A percentile compares a stretch with the other conserved stretches of the same genome.
These are phyloP conservation scores for Furcasterigmium furcatum DNA, from an alignment of 2,329 filamentous ascomycete genomes.

Conservation along the genomic window DNA sequence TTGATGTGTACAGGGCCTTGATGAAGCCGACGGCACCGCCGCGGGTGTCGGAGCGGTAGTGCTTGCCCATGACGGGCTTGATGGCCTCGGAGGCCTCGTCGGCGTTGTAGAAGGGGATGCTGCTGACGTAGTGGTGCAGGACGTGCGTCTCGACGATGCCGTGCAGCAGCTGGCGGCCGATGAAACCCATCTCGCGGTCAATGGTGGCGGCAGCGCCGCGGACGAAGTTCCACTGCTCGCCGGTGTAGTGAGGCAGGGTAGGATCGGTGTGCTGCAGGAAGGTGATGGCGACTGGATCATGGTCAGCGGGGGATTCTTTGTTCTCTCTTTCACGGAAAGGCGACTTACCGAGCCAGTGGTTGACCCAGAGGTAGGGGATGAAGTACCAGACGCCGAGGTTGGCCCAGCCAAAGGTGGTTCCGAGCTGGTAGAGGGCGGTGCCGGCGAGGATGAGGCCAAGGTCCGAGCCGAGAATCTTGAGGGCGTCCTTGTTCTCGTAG, in stretches of 20 bases:
- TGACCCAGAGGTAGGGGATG: constrained; percentile 93
- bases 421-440: constrained; percentile 63
- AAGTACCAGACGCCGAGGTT: constrained; percentile 96
- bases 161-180: constrained; percentile 86
- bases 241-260: constrained; percentile 86
- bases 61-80: constrained; percentile 87
- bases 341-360: constrained; percentile 93
- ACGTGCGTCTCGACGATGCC: constrained; percentile 98
- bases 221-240: constrained; percentile 85
- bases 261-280: constrained; percentile 97
- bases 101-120: constrained; percentile 81
- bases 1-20: constrained; percentile 73
- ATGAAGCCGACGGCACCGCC: constrained; percentile 82
- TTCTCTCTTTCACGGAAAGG: not conserved
- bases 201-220: constrained; percentile 94
- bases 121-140: constrained; percentile 94
- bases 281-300: constrained; percentile 88
- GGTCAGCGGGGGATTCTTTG: no score
- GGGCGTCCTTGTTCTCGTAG: constrained; percentile 87
- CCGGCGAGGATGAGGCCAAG: constrained; percentile 68
- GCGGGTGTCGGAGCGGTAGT: constrained; percentile 83
- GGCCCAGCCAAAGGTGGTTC: constrained; percentile 74
- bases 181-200: constrained; percentile 95
- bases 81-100: constrained; percentile 50
- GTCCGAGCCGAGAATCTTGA: constrained; percentile 83